Base-by-base conservation (phyloP, 176 grass and related monocot genomes). In the Otatea glauca region DNA sequence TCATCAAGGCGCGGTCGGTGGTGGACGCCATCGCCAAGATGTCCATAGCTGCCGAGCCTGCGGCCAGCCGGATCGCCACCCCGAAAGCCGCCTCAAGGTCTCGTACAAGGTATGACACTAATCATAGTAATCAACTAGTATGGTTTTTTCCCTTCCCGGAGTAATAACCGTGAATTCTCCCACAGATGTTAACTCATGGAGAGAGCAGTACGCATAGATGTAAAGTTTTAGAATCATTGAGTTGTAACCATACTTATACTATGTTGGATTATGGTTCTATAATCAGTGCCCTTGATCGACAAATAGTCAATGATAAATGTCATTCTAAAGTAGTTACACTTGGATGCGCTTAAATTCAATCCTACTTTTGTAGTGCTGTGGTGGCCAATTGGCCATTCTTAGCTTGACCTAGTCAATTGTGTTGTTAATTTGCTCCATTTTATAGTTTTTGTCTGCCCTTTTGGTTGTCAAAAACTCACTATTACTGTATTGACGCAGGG, bases 1-100 rank as follows among this genome's bases (percentile, higher is more conserved):
- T 95, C 82, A 92, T 95, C 48, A 90, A 95, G 79, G 93, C 90
- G 2, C 88, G 82, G 45, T 89, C 90, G 1, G 81, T 94, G 45
- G 90, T 92, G 18, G 93, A 94, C 7, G 92, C 93, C 27, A 88
- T 94, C 55, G 74, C 88, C 37, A 84, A 68, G 65, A 92, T 94
- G 82, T 44, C 85, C 9, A 50, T 92, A 47, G n/a, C 60, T 10
- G 79, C 76, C 4, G 78, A 87, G 41, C 55, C 60, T 9, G 37
- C 45, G 2, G 92, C 7, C 85, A 66, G 10, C 61, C 90, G 1
- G 90, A 95, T 75, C 79, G 86, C 27, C 93, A 90, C 47, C 93
- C 90, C 3, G 88, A 95, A 83, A 87, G 85, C 39, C 77, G 93
- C 62, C 90, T 95, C 43, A 95, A 90, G 86, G 79, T 76, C 16